Base-by-base conservation (phyloP, 306 rosid genomes). In the Mimosa pudica region DNA sequence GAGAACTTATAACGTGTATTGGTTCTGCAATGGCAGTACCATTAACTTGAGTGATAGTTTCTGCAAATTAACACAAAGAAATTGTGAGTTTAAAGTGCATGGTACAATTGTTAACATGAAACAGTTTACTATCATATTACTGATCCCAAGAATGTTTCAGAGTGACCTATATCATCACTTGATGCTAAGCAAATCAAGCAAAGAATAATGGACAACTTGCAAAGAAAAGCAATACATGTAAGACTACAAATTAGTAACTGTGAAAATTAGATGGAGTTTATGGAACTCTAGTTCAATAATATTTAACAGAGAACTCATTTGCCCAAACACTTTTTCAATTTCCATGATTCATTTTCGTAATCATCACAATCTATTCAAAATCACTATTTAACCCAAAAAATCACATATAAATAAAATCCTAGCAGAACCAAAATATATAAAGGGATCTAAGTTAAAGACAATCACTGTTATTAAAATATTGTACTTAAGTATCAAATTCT, bases 1-100 rank as follows among this genome's bases (percentile, higher is more conserved):
- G 99, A 7, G 92, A 78, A 85, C 92, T 93, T 64, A 96, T 86
- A 88, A 84, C 84, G 71, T 85, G 84, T 71, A 93, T 89, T 14
- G 95, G 97, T 67, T 82, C 88, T 49, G 87, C 65, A 76, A 90
- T 71, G 55, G 84, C 45, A 74, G 94, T 82, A 71, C 94, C 99
- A 85, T 95, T 90, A 81, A 96, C 89, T 73, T 79, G 76, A 12
- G 93, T 93, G 84, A 89, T 30, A 67, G 96, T 82, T 85, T 88
- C 99, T 96, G 95, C 89, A 83, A 73, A 72, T 71, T 78, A 84
- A 76, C 58, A 86, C 30, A 77, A 73, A 83, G 13, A 69, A 33
- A 49, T 10, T 46, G 30, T 44, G 71, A 86, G 78, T 38, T 55
- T 73, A 62, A 57, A 64, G 62, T 41, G 79, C 47, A 48, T 35